Base-by-base conservation (phyloP, 352 stramenopile genomes). In the Phytopythium ostracodes region DNA sequence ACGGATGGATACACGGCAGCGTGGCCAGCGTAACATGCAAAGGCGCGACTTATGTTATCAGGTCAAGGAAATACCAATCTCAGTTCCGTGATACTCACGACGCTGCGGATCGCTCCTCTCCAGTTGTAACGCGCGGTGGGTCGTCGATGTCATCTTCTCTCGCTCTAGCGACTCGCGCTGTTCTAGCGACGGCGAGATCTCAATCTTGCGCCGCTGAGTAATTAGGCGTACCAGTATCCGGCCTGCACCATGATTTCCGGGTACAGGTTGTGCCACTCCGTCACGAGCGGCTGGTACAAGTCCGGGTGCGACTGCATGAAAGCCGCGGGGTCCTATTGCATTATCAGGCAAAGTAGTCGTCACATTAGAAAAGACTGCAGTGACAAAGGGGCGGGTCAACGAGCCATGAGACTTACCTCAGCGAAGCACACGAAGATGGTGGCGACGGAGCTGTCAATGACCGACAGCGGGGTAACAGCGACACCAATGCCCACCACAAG, bases 391-490 rank as follows among this genome's bases (percentile, higher is more conserved):
- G n/a, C 11, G 22, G 22, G 31, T 51, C 11, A 51, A 24, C 8
- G 36, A 18, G 36, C n/a, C 22, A 1, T 56, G 24, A 11, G 24
- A 4, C 66, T 18, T 56, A 84, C 84, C 72, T 98, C 91, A 2
- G 95, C 95, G 70, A 98, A 99, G 77, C 94, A 98, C 15, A 99
- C 96, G 67, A 98, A 98, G 42, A 98, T 93, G 3, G 96, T 98
- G 46, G 96, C 94, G 20, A 98, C 91, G 4, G 94, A 97, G 64
- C 88, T 97, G 68, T 96, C 87, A 31, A 99, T 92, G 36, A 98
- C 92, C 50, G 87, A 87, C 36, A 98, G 77, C 36, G 96, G 80
- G 12, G 97, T 97, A 51, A 88, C 81, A 22, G 91, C 87, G 17
- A 98, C 73, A 9, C 93, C 81, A 33, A 95, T 72, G 50, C 93